Evolutionary conservation across 2,329 filamentous ascomycete genomes (phyloP).

Genomic region (Paecilomyces niveus): DNA sequence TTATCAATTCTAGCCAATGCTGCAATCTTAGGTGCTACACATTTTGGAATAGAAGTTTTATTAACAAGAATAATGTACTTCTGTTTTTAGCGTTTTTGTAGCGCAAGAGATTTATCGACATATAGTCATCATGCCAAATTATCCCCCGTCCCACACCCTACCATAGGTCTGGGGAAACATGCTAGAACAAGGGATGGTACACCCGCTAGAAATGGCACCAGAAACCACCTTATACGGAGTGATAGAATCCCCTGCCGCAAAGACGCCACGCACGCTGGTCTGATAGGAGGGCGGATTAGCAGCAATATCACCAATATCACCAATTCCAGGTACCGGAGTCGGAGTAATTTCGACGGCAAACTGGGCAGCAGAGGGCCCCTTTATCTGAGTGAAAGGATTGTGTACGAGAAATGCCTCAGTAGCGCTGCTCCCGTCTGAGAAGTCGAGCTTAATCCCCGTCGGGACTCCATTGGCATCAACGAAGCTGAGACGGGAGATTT

Average conservation of each 20-base stretch:
- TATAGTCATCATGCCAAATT: no score
- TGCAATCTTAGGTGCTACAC: no score
- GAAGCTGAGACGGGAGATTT: neutral
- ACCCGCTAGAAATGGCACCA: conserved; percentile 7
- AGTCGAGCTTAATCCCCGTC: neutral
- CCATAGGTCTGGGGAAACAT: no score
- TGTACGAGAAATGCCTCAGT: conserved; percentile 1
- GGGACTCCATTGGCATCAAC: neutral
- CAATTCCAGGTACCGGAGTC: conserved; percentile 35
- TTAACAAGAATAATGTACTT: no score
- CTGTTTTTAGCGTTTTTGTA: no score
- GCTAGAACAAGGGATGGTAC: neutral
- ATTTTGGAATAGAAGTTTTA: no score
- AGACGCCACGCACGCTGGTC: conserved; percentile 47
- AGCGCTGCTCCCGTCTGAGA: neutral
- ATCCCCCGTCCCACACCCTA: no score
- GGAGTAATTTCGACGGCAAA: conserved; percentile 27
- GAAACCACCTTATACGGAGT: conserved; percentile 12
- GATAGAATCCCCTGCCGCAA: conserved; percentile 47
- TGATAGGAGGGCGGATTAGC: conserved; percentile 39
- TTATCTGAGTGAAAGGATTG: conserved; percentile 1
- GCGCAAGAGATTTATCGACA: no score
- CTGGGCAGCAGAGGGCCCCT: neutral
- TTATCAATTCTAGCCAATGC: no score
- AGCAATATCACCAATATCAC: conserved; percentile 43